These are phyloP conservation scores for Hygrophorus russula DNA, from an alignment of 768 basidiomycete genomes.

Conservation along the genomic window DNA sequence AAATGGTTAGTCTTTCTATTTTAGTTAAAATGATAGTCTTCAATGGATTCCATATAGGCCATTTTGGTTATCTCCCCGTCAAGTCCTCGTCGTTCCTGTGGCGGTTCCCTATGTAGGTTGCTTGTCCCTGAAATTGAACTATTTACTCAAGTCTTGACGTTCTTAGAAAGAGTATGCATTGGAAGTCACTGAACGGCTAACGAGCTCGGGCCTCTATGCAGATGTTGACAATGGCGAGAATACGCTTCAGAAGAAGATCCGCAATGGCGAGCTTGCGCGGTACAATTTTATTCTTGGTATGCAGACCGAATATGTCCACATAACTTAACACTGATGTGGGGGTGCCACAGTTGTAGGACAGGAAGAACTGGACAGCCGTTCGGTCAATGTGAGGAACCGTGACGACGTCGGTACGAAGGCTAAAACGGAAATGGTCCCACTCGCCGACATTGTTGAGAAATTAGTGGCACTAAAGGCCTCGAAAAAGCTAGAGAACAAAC, in stretches of 20 bases:
- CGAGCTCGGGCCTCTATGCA: slow-evolving; percentile 64
- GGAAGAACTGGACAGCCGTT: slow-evolving; percentile 73
- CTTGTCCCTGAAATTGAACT: slow-evolving; percentile 1
- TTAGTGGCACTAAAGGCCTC: slow-evolving; percentile 59
- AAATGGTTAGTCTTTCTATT: slow-evolving; percentile 62
- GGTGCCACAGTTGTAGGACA: slow-evolving; percentile 74
- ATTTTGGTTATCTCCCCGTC: slow-evolving; percentile 97
- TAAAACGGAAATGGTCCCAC: slow-evolving; percentile 59
- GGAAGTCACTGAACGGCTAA: slow-evolving; percentile 61
- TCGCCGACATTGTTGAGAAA: slow-evolving; percentile 63
- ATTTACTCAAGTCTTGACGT: slow-evolving; percentile 6
- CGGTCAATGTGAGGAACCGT: slow-evolving; percentile 93
- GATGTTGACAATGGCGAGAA: slow-evolving; percentile 90
- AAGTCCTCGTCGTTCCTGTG: slow-evolving; percentile 90
- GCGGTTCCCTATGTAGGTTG: slow-evolving; percentile 74
- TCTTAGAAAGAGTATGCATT: slow-evolving; percentile 81
- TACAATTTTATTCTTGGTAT: slow-evolving; percentile 96
- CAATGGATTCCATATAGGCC: slow-evolving; percentile 45
- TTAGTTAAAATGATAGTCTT: not conserved
- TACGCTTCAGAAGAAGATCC: slow-evolving; percentile 93
- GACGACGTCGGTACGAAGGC: slow-evolving; percentile 86
- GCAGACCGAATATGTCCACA: slow-evolving; percentile 12
- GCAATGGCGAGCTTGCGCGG: slow-evolving; percentile 94
- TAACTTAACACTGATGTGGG: not conserved
- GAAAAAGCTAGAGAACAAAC: slow-evolving; percentile 31